Conservation (phyloP, 164 flowering plant genomes). For the Aristolochia contorta region DNA sequence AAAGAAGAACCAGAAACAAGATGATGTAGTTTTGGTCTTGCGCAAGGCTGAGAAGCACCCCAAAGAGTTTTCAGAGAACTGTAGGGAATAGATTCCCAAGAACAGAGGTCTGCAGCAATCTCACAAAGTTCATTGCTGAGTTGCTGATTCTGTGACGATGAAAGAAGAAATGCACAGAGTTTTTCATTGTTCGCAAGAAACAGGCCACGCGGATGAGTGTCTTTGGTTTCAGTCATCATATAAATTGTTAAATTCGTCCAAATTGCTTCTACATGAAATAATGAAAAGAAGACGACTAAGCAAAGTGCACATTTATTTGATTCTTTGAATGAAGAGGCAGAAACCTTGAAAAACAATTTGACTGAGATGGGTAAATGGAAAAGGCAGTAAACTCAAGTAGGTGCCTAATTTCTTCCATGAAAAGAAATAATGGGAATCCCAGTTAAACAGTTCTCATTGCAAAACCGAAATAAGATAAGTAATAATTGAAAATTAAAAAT, state of each 20-base stretch:
- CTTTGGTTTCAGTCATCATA: not conserved
- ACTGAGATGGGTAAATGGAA: too few species aligned
- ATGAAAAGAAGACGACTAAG: too few species aligned
- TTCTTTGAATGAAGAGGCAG: too few species aligned
- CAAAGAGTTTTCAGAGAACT: conserved; percentile 42
- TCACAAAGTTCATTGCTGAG: conserved; percentile 34
- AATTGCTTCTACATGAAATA: too few species aligned
- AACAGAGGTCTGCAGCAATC: conserved; percentile 34
- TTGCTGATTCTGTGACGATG: conserved; percentile 30
- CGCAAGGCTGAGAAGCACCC: conserved; percentile 27
- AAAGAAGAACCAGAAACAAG: conserved; percentile 49
- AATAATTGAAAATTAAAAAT: too few species aligned
- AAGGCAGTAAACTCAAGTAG: too few species aligned
- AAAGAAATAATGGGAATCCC: too few species aligned
- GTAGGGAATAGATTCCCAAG: conserved; percentile 37
- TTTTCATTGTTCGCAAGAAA: conserved; percentile 37
- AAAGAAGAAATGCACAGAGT: conserved; percentile 36
- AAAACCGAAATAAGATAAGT: too few species aligned
- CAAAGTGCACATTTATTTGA: too few species aligned
- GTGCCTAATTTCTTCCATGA: too few species aligned
- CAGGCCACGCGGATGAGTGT: conserved; percentile 11
- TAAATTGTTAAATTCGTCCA: not conserved
- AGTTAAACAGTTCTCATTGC: too few species aligned
- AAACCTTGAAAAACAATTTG: too few species aligned
- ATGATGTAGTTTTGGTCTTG: conserved; percentile 37